Evolutionary conservation across 805 yeast genomes (phyloP), one percentile per base, ranked within the genome.

Genomic region (Starmerella lactis-condensi): DNA sequence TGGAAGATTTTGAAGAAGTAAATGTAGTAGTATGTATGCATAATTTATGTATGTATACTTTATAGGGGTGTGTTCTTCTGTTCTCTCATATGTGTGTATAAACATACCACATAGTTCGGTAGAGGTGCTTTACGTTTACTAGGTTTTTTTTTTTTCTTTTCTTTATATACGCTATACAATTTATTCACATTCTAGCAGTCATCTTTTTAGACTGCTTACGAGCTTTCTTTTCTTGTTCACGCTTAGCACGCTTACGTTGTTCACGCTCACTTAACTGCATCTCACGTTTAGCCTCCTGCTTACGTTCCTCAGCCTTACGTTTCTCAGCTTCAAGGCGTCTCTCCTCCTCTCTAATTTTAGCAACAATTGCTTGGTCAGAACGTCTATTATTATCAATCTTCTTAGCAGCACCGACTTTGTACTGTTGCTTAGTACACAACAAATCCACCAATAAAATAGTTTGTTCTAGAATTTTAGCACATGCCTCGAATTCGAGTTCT

Each of bases 191-290:
- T n/a, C n/a, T n/a, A n/a, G n/a, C 37, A 10, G 34, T 24, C 41
- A 32, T 41, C 28, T 37, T 42, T 31, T 39, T 40, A 24, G 43
- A 36, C 40, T 58, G 57, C 57, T 78, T 77, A 60, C 81, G 72
- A 51, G 73, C 78, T 54, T 72, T 79, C 61, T 74, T 79, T 44
- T 78, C 92, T 42, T 62, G 61, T 53, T 75, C 79, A 59, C 75
- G 78, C 59, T 69, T 72, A 41, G 76, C 85, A 26, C 66, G 53
- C 57, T 75, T 78, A 42, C 71, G 71, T 57, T 76, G 89, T 50
- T 75, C 89, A 46, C 73, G 81, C 38, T 79, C 74, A 28, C 74
- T 62, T 48, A 76, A 56, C 41, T 62, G 64, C 41, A 75, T 75
- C 55, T 69, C 71, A 45, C 67, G 70, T 45, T 66, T 67, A 47